A percentile compares a stretch with the other conserved stretches of the same genome.
phyloP scores from a whole-genome alignment of 202 grass and related monocot species.

The Elaeis oleifera region DNA sequence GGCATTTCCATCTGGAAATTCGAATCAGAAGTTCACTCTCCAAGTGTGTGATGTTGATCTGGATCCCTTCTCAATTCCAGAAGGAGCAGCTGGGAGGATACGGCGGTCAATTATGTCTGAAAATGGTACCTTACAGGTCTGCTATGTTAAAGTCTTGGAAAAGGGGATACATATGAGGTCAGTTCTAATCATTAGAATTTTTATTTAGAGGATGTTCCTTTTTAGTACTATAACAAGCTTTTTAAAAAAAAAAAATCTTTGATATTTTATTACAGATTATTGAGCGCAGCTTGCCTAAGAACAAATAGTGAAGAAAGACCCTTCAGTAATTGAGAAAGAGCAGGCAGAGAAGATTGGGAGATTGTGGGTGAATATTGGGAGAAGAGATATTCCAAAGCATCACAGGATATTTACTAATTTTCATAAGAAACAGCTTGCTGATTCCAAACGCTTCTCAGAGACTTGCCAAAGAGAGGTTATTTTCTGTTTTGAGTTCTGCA shows the following conservation, averaged over 20 bases:
- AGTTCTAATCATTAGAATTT: constrained; percentile 28
- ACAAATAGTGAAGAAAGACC: constrained; percentile 80
- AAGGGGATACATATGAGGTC: constrained; percentile 98
- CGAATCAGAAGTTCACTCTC: constrained; percentile 59
- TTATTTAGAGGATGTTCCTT: no score
- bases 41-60: constrained; percentile 50
- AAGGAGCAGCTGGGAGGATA: constrained; percentile 93
- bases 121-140: constrained; percentile 79
- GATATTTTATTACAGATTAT: constrained; percentile 68
- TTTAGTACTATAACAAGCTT: not conserved
- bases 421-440: constrained; percentile 65
- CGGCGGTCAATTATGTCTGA: constrained; percentile 78
- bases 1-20: constrained; percentile 21
- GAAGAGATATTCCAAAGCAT: constrained; percentile 74
- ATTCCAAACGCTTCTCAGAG: constrained; percentile 83
- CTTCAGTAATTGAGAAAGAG: constrained; percentile 69
- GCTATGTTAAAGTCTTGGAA: constrained; percentile 98
- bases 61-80: constrained; percentile 86
- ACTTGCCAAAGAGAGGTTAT: constrained; percentile 83
- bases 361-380: constrained; percentile 59
- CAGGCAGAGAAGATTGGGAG: constrained; percentile 58
- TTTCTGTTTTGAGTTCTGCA: not conserved
- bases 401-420: constrained; percentile 69
- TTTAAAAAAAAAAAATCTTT: constrained; percentile 11
- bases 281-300: constrained; percentile 95